These are phyloP conservation scores for Aschersonia sp. DNA, from an alignment of 2,329 filamentous ascomycete genomes.

Conservation along the genomic window DNA sequence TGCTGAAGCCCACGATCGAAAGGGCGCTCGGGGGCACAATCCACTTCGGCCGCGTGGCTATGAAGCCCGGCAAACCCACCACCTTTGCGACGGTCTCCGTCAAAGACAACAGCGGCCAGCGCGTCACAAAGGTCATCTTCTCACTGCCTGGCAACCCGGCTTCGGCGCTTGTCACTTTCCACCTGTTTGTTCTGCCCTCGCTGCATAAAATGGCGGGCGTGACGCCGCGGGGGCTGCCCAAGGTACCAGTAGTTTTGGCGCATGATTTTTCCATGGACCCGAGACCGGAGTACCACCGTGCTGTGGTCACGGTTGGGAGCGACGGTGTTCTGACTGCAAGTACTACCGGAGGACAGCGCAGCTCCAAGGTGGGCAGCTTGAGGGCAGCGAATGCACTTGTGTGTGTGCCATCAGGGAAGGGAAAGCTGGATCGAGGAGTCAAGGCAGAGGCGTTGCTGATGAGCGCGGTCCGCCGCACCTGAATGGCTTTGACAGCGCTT, in stretches of 20 bases:
- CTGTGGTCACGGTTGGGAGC: constrained; percentile 47
- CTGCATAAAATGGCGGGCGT: constrained; percentile 66
- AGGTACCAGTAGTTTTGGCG: constrained; percentile 53
- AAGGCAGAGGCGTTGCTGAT: constrained; percentile 70
- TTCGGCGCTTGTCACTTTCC: constrained; percentile 81
- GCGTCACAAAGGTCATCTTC: constrained; percentile 61
- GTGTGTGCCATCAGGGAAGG: constrained; percentile 53
- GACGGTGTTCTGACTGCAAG: constrained; percentile 59
- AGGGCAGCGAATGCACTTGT: constrained; percentile 79
- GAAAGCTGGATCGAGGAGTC: constrained; percentile 51
- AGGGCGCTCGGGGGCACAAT: constrained; percentile 79
- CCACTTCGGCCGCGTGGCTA: constrained; percentile 87
- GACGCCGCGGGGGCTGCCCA: constrained; percentile 52
- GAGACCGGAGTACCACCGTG: constrained; percentile 88
- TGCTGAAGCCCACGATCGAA: constrained; percentile 93
- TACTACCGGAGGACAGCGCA: constrained; percentile 83
- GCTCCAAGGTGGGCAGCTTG: constrained; percentile 77
- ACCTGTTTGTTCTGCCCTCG: constrained; percentile 83
- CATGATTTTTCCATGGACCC: constrained; percentile 63
- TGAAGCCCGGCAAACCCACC: constrained; percentile 97
- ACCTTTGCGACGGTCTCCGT: constrained; percentile 83
- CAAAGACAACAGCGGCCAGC: constrained; percentile 42
- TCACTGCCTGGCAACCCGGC: constrained; percentile 89
- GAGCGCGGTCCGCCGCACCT: constrained; percentile 27
- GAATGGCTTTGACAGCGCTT: neutral